A percentile compares a stretch with the other conserved stretches of the same genome.
phyloP scores from a whole-genome alignment of 345 rosid species.

The Melaleuca alternifolia region DNA sequence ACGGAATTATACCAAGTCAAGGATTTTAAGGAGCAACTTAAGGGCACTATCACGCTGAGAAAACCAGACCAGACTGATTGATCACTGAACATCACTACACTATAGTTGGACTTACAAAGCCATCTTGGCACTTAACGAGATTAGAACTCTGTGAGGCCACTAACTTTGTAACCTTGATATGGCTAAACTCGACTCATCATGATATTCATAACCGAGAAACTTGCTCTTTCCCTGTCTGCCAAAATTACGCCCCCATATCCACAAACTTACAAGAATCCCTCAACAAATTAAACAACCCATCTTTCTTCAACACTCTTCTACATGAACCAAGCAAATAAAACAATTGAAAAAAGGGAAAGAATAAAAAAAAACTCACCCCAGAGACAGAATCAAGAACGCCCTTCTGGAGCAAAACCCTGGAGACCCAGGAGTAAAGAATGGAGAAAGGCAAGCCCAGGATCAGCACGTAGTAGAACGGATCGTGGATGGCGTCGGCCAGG shows the following conservation, averaged over 20 bases:
- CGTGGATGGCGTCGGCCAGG: slow-evolving; percentile 36
- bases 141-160: neutral
- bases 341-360: neutral
- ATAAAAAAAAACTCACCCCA: slow-evolving; percentile 25
- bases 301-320: neutral
- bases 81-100: neutral
- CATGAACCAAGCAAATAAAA: neutral
- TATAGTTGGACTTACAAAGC: neutral
- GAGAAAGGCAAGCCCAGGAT: slow-evolving; percentile 48
- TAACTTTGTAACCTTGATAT: neutral
- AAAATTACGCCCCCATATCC: neutral
- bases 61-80: neutral
- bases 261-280: neutral
- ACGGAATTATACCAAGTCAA: neutral
- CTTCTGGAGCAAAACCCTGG: slow-evolving; percentile 26
- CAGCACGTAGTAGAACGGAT: slow-evolving; percentile 42
- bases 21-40: neutral
- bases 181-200: neutral
- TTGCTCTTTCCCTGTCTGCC: neutral
- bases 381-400: slow-evolving; percentile 43
- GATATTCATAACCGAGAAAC: neutral
- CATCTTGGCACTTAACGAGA: neutral
- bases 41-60: neutral
- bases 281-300: neutral
- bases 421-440: slow-evolving; percentile 37